Evolutionary conservation across 257 asterid genomes (phyloP).

Genomic region (Ocimum tenuiflorum): DNA sequence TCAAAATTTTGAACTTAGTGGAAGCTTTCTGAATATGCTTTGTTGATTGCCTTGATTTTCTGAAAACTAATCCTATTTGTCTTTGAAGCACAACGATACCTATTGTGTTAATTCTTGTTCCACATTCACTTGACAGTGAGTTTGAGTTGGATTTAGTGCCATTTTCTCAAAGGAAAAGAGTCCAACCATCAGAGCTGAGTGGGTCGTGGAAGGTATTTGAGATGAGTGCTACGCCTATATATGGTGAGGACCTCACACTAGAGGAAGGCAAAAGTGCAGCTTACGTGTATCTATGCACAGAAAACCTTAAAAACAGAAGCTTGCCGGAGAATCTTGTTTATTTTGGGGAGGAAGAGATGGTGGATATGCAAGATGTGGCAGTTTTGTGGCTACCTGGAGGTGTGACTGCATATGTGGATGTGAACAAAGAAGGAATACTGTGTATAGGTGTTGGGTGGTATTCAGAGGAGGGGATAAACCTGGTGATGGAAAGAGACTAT

Average conservation of each 20-base stretch:
- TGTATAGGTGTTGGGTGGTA: constrained; percentile 98
- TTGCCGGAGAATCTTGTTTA: constrained; percentile 54
- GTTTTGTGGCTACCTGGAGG: constrained; percentile 97
- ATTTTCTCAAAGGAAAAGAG: constrained; percentile 83
- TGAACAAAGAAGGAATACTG: constrained; percentile 75
- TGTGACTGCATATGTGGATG: constrained; percentile 82
- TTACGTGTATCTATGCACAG: constrained; percentile 76
- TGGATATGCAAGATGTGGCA: constrained; percentile 77
- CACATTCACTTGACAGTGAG: constrained; percentile 41
- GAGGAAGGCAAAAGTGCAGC: constrained; percentile 40
- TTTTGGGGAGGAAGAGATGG: constrained; percentile 87
- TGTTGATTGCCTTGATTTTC: neutral
- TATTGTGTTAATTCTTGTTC: neutral
- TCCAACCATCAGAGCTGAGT: constrained; percentile 74
- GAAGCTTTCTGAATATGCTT: neutral
- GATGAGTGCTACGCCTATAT: constrained; percentile 83
- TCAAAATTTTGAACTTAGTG: neutral
- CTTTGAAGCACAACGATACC: neutral
- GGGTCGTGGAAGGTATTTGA: constrained; percentile 99
- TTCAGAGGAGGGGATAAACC: constrained; percentile 83
- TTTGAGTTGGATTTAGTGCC: constrained; percentile 64
- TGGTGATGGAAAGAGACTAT: constrained; percentile 93
- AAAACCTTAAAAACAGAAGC: constrained; percentile 74
- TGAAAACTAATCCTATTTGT: neutral
- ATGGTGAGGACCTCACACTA: constrained; percentile 37